Conservation (phyloP, 495 filamentous ascomycete genomes). For the Penicillium steckii region DNA sequence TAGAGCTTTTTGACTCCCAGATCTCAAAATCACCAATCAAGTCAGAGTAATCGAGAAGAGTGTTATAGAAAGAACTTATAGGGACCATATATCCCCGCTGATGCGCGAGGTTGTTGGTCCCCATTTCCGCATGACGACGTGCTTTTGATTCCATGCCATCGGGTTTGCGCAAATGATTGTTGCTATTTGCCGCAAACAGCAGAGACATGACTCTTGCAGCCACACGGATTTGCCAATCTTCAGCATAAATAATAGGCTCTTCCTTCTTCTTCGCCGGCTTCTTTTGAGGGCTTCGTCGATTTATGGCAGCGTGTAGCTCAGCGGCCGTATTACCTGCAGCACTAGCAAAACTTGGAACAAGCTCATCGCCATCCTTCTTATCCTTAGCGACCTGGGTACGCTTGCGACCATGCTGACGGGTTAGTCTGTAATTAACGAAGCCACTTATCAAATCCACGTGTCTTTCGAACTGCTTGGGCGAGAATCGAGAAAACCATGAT, state of each 20-base stretch:
- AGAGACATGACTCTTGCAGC: conserved; percentile 79
- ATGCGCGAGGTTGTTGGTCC: conserved; percentile 40
- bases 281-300: conserved; percentile 52
- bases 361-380: conserved; percentile 54
- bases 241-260: conserved; percentile 64
- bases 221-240: conserved; percentile 90
- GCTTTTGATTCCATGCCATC: conserved; percentile 21
- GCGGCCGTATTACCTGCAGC: conserved; percentile 59
- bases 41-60: conserved; percentile 79
- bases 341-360: conserved; percentile 69
- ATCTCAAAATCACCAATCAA: conserved; percentile 84
- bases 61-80: conserved; percentile 85
- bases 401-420: conserved; percentile 69
- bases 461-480: conserved; percentile 65
- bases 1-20: conserved; percentile 75
- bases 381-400: conserved; percentile 41
- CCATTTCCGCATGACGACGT: conserved; percentile 17
- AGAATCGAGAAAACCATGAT: conserved; percentile 78
- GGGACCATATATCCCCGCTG: conserved; percentile 65
- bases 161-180: conserved; percentile 34
- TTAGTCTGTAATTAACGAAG: conserved; percentile 82
- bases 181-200: conserved; percentile 80
- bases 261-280: conserved; percentile 38
- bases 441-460: conserved; percentile 72
- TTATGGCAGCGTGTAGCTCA: conserved; percentile 79